Base-by-base conservation (phyloP, 202 grass and related monocot genomes). In the Saccharum hybrid region DNA sequence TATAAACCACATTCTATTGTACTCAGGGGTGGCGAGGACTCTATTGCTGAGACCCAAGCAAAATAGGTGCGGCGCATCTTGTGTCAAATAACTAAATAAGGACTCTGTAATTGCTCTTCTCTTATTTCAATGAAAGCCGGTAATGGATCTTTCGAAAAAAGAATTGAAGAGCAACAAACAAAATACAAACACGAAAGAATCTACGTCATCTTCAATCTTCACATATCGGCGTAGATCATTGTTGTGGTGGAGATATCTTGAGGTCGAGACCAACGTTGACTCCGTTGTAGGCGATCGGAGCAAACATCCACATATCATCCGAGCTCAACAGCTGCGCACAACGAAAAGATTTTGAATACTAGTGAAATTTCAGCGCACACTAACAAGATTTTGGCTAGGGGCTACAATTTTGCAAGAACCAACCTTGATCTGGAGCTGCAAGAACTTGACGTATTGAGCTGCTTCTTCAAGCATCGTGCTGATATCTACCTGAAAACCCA, bases 381-480 rank as follows among this genome's bases (percentile, higher is more conserved):
- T 16, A 2, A 46, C 54, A 48, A 15, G 52, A 18, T 34, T 61
- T 45, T 18, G 7, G 23, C 56, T 60, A 60, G n/a, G 2, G 56
- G 7, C 3, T 42, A 33, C 15, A 14, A 36, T 62, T 30, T 16
- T 70, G 59, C 0, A 11, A 48, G 16, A 7, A 23, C 45, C 16
- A 34, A 97, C 94, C 94, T 97, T 97, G 71, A 97, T 97, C 81
- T 97, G 94, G 62, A 93, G 82, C 73, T 97, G 92, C 88, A 97
- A 66, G 82, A 97, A 92, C 85, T 97, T 94, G 60, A 97, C 92
- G 82, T 94, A 97, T 8, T 97, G 86, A 52, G 94, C 94, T 36
- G 94, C 94, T 83, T 94, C 94, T 82, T 97, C 94, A 13, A 97
- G 90, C 94, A 97, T 97, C 74, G 94, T 97, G 86, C 92, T 97